Evolutionary conservation across 352 stramenopile genomes (phyloP).

Genomic region (Phytophthora sojae): DNA sequence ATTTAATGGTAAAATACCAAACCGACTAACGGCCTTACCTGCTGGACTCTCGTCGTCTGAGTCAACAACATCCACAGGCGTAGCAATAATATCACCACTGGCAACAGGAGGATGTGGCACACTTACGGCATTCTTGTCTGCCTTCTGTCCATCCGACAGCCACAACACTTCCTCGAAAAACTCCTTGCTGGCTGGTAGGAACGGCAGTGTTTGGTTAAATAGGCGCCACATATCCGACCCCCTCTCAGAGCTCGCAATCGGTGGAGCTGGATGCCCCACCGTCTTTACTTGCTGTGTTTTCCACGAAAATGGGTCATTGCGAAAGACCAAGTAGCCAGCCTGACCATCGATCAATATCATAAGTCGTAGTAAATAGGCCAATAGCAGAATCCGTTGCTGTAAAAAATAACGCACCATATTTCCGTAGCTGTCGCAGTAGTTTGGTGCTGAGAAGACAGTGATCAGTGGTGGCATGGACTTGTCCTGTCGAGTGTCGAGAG

Average conservation of each 20-base stretch:
- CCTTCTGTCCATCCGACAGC: constrained; percentile 39
- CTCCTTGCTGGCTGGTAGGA: constrained; percentile 79
- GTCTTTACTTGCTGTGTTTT: constrained; percentile 64
- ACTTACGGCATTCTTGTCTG: background rate
- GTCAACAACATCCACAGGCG: background rate
- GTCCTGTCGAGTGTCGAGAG: constrained; percentile 55
- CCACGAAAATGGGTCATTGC: constrained; percentile 53
- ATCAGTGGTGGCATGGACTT: constrained; percentile 81
- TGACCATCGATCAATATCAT: constrained; percentile 18
- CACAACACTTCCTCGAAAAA: constrained; percentile 83
- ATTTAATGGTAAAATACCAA: background rate
- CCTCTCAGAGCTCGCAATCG: constrained; percentile 54
- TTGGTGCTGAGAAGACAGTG: constrained; percentile 96
- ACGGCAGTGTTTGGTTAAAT: constrained; percentile 82
- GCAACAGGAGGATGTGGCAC: background rate
- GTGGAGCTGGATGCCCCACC: constrained; percentile 60
- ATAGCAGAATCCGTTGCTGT: background rate
- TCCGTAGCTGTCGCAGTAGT: constrained; percentile 93
- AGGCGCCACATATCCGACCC: constrained; percentile 74
- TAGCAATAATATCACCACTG: background rate
- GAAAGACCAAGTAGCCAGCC: constrained; percentile 68
- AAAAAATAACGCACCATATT: constrained; percentile 57
- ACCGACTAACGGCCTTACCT: constrained; percentile 16
- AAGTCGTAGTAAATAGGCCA: background rate
- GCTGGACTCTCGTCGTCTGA: constrained; percentile 23